A percentile compares a stretch with the other conserved stretches of the same genome.
Evolutionary conservation across 129 eudicot species (phyloP).

Genomic region (Dittrichia graveolens): DNA sequence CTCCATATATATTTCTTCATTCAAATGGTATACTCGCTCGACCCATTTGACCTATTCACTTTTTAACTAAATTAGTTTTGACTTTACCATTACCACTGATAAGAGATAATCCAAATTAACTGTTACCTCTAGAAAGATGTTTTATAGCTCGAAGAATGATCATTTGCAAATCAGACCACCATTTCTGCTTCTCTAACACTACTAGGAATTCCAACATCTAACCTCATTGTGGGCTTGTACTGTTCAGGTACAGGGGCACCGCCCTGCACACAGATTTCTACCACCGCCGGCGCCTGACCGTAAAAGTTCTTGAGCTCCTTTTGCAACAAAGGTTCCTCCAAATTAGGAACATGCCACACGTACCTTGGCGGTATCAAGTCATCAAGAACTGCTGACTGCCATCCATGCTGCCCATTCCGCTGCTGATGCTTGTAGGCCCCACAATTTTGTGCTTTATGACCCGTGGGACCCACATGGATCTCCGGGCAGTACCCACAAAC

Average conservation of each 20-base stretch:
- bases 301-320: conserved; percentile 83
- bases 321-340: conserved; percentile 58
- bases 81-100: too few species aligned
- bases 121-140: too few species aligned
- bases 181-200: conserved; percentile 86
- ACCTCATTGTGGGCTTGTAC: conserved; percentile 90
- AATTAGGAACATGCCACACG: conserved; percentile 96
- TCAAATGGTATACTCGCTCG: too few species aligned
- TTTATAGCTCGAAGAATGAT: not conserved
- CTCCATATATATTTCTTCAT: too few species aligned
- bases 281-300: conserved; percentile 98
- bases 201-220: conserved; percentile 88
- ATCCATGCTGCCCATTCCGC: conserved; percentile 96
- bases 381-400: conserved; percentile 91
- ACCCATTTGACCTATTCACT: too few species aligned
- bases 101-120: too few species aligned
- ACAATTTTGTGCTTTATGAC: conserved; percentile 96
- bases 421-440: conserved; percentile 99
- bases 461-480: conserved; percentile 81
- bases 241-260: conserved; percentile 90
- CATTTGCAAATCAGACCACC: conserved; percentile 53
- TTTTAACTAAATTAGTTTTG: too few species aligned
- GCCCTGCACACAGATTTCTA: conserved; percentile 87
- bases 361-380: conserved; percentile 89
- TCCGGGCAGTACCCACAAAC: conserved; percentile 98